phyloP scores from a whole-genome alignment of 768 basidiomycete species.

The Russula vinacea region DNA sequence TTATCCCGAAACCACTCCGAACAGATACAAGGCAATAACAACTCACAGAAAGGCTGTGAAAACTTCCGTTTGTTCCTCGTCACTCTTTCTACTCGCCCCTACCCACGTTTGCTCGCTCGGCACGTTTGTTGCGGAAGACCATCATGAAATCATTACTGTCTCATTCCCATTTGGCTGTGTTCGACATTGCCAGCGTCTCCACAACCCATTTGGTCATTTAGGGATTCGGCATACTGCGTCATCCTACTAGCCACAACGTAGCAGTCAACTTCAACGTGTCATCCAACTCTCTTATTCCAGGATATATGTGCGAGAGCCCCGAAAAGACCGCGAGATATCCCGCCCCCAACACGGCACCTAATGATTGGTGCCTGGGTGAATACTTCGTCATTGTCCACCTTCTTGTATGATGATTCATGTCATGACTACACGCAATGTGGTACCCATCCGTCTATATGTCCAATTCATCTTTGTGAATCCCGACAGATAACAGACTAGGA shows the following conservation, averaged over 20 bases:
- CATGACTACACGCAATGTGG: neutral
- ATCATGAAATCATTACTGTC: neutral
- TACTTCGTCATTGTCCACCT: neutral
- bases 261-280: conserved; percentile 7
- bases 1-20: conserved; percentile 17
- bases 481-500: neutral
- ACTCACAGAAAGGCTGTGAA: neutral
- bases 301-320: neutral
- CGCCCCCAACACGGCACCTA: conserved; percentile 3
- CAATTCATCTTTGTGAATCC: conserved; percentile 1
- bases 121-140: neutral
- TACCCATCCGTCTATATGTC: neutral
- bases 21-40: conserved; percentile 12
- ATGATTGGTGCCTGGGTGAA: conserved; percentile 13
- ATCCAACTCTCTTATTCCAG: neutral
- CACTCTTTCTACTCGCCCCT: neutral
- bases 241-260: neutral
- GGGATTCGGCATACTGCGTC: neutral
- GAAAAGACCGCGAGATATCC: conserved; percentile 5
- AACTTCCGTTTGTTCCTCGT: neutral
- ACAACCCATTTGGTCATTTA: neutral
- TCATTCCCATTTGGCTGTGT: neutral
- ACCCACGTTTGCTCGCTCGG: conserved; percentile 1
- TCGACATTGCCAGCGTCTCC: neutral
- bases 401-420: neutral